These are phyloP conservation scores for Sclerotiophoma versabilis DNA, from an alignment of 2,329 filamentous ascomycete genomes.

Conservation along the genomic window DNA sequence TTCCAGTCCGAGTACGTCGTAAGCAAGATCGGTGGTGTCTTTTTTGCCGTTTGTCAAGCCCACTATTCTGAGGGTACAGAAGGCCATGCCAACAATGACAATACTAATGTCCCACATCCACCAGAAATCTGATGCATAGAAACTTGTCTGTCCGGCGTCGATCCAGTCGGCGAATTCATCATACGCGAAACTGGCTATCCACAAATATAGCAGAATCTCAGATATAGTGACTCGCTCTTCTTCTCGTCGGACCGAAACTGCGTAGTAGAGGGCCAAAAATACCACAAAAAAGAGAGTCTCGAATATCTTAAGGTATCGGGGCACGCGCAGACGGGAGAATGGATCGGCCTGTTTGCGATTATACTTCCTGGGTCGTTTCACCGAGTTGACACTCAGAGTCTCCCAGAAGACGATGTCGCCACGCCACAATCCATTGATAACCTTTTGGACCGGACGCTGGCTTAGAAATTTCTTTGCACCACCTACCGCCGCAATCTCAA, in stretches of 20 bases:
- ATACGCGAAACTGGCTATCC: slow-evolving; percentile 86
- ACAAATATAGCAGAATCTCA: slow-evolving; percentile 80
- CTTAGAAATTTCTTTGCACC: slow-evolving; percentile 85
- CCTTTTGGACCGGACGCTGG: slow-evolving; percentile 80
- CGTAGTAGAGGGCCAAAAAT: slow-evolving; percentile 83
- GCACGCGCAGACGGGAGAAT: slow-evolving; percentile 76
- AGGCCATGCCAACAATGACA: slow-evolving; percentile 74
- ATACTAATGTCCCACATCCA: slow-evolving; percentile 57
- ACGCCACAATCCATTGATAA: slow-evolving; percentile 81
- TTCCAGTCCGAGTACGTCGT: slow-evolving; percentile 88
- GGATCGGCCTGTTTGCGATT: slow-evolving; percentile 57
- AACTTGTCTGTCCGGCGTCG: slow-evolving; percentile 81
- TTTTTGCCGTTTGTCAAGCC: slow-evolving; percentile 68
- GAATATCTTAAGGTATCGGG: slow-evolving; percentile 83
- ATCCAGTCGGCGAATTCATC: slow-evolving; percentile 78
- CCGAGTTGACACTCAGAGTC: slow-evolving; percentile 72
- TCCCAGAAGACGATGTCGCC: slow-evolving; percentile 91
- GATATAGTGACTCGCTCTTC: slow-evolving; percentile 69
- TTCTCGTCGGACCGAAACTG: slow-evolving; percentile 79
- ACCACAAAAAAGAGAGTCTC: slow-evolving; percentile 81
- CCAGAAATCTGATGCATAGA: slow-evolving; percentile 49
- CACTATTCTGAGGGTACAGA: slow-evolving; percentile 71
- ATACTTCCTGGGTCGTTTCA: slow-evolving; percentile 80
- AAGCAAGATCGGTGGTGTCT: slow-evolving; percentile 76
- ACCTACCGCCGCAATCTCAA: slow-evolving; percentile 84